A percentile compares a stretch with the other conserved stretches of the same genome.
phyloP scores from a whole-genome alignment of 192 early-diverging fungal genomes.

The Umbelopsis sp. region DNA sequence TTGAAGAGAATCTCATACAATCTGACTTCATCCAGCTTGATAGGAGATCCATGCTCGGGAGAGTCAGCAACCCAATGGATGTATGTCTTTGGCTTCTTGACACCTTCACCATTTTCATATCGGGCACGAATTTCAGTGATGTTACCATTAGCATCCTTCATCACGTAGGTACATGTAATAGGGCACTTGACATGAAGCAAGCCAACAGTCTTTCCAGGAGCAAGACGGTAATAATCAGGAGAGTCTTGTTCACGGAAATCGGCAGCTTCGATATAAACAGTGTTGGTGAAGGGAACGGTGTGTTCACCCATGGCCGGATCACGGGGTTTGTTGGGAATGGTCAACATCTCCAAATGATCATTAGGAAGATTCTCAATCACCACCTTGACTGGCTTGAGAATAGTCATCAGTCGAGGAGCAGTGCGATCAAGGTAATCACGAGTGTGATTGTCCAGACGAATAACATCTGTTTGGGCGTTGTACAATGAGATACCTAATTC shows the following conservation, averaged over 20 bases:
- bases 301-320: slow-evolving; percentile 86
- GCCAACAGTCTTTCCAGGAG: slow-evolving; percentile 93
- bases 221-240: slow-evolving; percentile 94
- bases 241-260: slow-evolving; percentile 96
- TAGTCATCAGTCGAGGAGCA: slow-evolving; percentile 92
- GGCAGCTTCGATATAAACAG: slow-evolving; percentile 92
- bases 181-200: slow-evolving; percentile 84
- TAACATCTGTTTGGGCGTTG: slow-evolving; percentile 79
- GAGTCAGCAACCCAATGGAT: slow-evolving; percentile 99
- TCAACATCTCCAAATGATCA: slow-evolving; percentile 76
- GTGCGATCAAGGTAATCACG: slow-evolving; percentile 92
- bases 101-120: slow-evolving; percentile 70
- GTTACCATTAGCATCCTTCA: slow-evolving; percentile 79
- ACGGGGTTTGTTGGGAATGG: slow-evolving; percentile 88
- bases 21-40: slow-evolving; percentile 79
- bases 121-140: slow-evolving; percentile 79
- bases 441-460: slow-evolving; percentile 91
- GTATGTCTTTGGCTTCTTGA: slow-evolving; percentile 92
- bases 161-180: slow-evolving; percentile 82
- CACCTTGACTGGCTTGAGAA: slow-evolving; percentile 87
- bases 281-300: slow-evolving; percentile 85
- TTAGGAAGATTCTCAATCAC: slow-evolving; percentile 90
- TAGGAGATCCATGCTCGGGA: slow-evolving; percentile 78
- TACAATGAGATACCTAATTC: slow-evolving; percentile 88
- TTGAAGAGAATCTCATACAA: slow-evolving; percentile 88